These are phyloP conservation scores for Hypoxylon sp. DNA, from an alignment of 2,329 filamentous ascomycete genomes.

Conservation along the genomic window DNA sequence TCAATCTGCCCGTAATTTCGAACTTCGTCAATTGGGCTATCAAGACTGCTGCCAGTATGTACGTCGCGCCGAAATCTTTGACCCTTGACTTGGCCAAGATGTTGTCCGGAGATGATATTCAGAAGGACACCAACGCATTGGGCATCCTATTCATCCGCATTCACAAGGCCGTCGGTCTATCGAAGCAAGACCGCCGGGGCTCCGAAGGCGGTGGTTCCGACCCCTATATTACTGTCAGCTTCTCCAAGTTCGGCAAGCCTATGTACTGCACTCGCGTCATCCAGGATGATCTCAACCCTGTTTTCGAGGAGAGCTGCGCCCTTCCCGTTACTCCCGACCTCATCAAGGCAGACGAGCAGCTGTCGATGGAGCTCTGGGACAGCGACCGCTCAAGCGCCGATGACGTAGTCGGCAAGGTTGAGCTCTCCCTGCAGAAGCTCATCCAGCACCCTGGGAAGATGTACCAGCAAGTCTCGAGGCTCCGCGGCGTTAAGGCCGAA, in stretches of 20 bases:
- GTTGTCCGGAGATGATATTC: slow-evolving; percentile 89
- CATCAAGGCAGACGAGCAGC: slow-evolving; percentile 92
- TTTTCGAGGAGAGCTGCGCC: slow-evolving; percentile 90
- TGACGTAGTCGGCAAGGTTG: slow-evolving; percentile 94
- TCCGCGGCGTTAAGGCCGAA: slow-evolving; percentile 84
- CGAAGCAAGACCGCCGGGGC: slow-evolving; percentile 89
- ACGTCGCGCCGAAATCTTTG: slow-evolving; percentile 95
- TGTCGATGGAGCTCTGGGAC: slow-evolving; percentile 96
- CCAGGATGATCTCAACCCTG: slow-evolving; percentile 90
- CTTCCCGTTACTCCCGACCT: slow-evolving; percentile 89
- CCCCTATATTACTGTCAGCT: slow-evolving; percentile 93
- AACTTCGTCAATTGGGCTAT: slow-evolving; percentile 98
- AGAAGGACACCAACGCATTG: slow-evolving; percentile 87
- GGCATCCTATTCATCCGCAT: slow-evolving; percentile 95
- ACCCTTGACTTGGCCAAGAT: slow-evolving; percentile 91
- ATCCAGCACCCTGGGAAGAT: slow-evolving; percentile 94
- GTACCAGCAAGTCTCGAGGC: slow-evolving; percentile 88
- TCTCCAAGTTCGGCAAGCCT: slow-evolving; percentile 96
- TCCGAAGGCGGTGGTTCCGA: slow-evolving; percentile 90
- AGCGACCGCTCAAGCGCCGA: slow-evolving; percentile 92
- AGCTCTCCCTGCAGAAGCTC: slow-evolving; percentile 93
- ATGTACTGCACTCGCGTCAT: slow-evolving; percentile 98
- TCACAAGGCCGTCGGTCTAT: slow-evolving; percentile 86
- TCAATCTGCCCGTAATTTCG: slow-evolving; percentile 92
- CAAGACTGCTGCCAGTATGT: slow-evolving; percentile 85